These are phyloP conservation scores for Globisporangium alternatum DNA, from an alignment of 352 stramenopile species.

Conservation along the genomic window DNA sequence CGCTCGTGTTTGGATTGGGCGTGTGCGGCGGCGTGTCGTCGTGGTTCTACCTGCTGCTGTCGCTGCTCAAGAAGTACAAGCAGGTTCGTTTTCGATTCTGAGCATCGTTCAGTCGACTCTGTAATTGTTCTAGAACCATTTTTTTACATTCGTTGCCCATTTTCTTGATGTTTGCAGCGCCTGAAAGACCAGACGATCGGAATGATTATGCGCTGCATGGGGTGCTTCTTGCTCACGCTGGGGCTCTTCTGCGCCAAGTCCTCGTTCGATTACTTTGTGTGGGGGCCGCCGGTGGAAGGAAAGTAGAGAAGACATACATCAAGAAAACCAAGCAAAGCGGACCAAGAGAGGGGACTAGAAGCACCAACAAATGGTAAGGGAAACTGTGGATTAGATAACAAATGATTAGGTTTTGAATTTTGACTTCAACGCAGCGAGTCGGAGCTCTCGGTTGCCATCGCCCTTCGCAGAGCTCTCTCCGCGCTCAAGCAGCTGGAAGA, in stretches of 20 bases:
- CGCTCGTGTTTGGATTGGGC: slow-evolving; percentile 79
- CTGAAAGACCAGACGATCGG: slow-evolving; percentile 86
- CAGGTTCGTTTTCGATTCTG: slow-evolving; percentile 38
- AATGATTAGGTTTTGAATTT: slow-evolving; percentile 18
- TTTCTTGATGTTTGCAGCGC: slow-evolving; percentile 30
- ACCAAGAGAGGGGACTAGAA: slow-evolving; percentile 1
- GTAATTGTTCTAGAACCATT: slow-evolving; percentile 8
- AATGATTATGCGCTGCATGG: slow-evolving; percentile 81
- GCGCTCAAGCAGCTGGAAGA: slow-evolving; percentile 20
- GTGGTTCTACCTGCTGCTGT: slow-evolving; percentile 87
- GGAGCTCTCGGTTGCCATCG: not conserved
- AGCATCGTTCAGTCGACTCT: not conserved
- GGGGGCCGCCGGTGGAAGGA: slow-evolving; percentile 26
- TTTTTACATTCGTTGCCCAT: not conserved
- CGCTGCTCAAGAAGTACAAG: slow-evolving; percentile 89
- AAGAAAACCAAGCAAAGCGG: slow-evolving; percentile 3
- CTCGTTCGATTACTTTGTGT: slow-evolving; percentile 82
- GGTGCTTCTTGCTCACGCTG: slow-evolving; percentile 79
- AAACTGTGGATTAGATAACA: slow-evolving; percentile 15
- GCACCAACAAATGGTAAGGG: not conserved
- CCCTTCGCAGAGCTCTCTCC: not conserved
- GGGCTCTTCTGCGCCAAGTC: slow-evolving; percentile 83
- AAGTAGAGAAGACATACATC: slow-evolving; percentile 23
- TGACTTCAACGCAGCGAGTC: slow-evolving; percentile 11
- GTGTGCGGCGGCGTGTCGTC: slow-evolving; percentile 85